Percentiles rank a stretch among this genome's conserved stretches.
Evolutionary conservation across 2,329 filamentous ascomycete species (phyloP).

Genomic region (Colletotrichum truncatum): DNA sequence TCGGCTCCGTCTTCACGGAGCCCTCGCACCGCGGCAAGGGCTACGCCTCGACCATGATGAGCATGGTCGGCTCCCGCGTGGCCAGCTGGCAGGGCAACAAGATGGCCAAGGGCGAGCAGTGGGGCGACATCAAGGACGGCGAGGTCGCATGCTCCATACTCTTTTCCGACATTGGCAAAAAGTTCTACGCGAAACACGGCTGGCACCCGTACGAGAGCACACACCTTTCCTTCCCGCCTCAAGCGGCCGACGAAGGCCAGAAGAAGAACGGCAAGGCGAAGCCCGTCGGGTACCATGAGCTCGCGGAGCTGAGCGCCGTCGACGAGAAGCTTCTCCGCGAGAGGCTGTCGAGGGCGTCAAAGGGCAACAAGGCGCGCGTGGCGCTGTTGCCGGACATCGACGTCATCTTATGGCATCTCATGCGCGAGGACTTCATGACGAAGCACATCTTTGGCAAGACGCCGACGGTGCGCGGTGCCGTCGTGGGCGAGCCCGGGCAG

Average conservation of each 20-base stretch:
- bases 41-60: conserved; percentile 82
- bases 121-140: conserved; percentile 33
- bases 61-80: conserved; percentile 64
- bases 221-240: conserved; percentile 72
- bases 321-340: conserved; percentile 71
- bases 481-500: conserved; percentile 61
- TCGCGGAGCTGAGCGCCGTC: conserved; percentile 67
- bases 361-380: conserved; percentile 59
- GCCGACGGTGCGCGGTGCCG: conserved; percentile 75
- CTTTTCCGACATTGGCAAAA: conserved; percentile 87
- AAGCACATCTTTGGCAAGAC: conserved; percentile 65
- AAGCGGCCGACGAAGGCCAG: conserved; percentile 32
- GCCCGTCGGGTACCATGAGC: conserved; percentile 66
- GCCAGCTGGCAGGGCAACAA: conserved; percentile 43
- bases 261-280: conserved; percentile 38
- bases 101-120: conserved; percentile 34
- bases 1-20: conserved; percentile 83
- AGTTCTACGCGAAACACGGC: conserved; percentile 80
- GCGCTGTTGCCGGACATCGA: conserved; percentile 75
- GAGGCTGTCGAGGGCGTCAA: conserved; percentile 51
- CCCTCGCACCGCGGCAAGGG: conserved; percentile 73
- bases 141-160: conserved; percentile 75
- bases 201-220: conserved; percentile 80
- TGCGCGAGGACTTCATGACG: conserved; percentile 82
- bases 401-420: conserved; percentile 79